Evolutionary conservation across 1,139 yeast genomes (phyloP).

Genomic region (Yamadazyma triangularis): DNA sequence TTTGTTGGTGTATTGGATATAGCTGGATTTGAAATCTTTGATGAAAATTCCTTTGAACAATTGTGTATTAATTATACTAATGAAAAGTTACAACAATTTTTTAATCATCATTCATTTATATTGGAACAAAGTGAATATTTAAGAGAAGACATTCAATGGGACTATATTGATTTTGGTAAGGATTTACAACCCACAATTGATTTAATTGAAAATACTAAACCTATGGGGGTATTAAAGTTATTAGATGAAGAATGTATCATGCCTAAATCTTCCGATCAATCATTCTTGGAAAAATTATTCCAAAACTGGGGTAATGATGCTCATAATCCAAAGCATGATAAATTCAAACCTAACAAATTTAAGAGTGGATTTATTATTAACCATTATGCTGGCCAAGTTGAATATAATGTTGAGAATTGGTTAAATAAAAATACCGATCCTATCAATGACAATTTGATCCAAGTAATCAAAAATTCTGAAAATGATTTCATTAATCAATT

Average conservation of each 20-base stretch:
- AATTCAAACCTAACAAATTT: slow-evolving; percentile 68
- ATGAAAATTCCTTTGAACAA: slow-evolving; percentile 90
- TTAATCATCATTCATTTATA: slow-evolving; percentile 96
- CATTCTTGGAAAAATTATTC: slow-evolving; percentile 79
- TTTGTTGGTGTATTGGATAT: slow-evolving; percentile 94
- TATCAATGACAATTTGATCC: slow-evolving; percentile 68
- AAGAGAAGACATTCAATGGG: slow-evolving; percentile 93
- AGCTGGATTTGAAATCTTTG: slow-evolving; percentile 96
- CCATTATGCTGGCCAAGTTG: slow-evolving; percentile 95
- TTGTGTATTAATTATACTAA: slow-evolving; percentile 94
- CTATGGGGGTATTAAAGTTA: slow-evolving; percentile 84
- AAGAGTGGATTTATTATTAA: slow-evolving; percentile 71
- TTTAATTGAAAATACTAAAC: slow-evolving; percentile 68
- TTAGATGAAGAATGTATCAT: slow-evolving; percentile 94
- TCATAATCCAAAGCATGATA: slow-evolving; percentile 44
- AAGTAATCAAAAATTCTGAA: slow-evolving; percentile 50
- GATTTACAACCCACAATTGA: slow-evolving; percentile 95
- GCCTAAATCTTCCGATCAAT: slow-evolving; percentile 81
- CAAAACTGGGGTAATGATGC: slow-evolving; percentile 43
- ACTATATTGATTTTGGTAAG: slow-evolving; percentile 93
- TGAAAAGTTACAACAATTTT: slow-evolving; percentile 93
- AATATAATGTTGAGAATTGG: slow-evolving; percentile 91
- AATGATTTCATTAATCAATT: slow-evolving; percentile 39
- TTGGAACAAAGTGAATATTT: slow-evolving; percentile 94
- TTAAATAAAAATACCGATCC: slow-evolving; percentile 94